These are phyloP conservation scores for Candida gorgasii DNA, from an alignment of 805 yeast genomes.

Conservation along the genomic window DNA sequence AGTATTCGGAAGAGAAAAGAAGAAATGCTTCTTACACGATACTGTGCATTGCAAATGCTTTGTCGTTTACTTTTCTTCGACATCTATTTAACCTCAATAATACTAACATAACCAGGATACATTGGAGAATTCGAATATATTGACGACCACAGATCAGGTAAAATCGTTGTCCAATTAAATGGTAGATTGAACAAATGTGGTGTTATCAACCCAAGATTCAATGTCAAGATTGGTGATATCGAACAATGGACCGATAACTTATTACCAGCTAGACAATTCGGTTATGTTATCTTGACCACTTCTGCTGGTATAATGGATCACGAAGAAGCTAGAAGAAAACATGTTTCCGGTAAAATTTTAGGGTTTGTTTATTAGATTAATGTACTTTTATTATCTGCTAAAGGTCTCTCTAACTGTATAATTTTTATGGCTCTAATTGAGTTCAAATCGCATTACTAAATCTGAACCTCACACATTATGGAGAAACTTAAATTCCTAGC, in stretches of 20 bases:
- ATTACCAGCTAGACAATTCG: conserved; percentile 98
- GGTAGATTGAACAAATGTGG: conserved; percentile 99
- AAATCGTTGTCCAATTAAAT: conserved; percentile 94
- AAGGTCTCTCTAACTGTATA: not conserved
- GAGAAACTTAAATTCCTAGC: conserved; percentile 25
- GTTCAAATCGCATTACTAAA: not conserved
- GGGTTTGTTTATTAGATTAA: conserved; percentile 86
- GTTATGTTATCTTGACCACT: conserved; percentile 95
- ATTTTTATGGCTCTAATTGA: not conserved
- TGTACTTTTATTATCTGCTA: too few species aligned
- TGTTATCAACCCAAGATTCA: conserved; percentile 98
- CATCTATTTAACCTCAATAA: conserved; percentile 28
- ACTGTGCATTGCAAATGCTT: conserved; percentile 21
- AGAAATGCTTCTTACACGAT: conserved; percentile 72
- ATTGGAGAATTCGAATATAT: conserved; percentile 98
- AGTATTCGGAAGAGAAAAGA: conserved; percentile 83
- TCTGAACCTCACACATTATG: conserved; percentile 3
- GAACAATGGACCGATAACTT: conserved; percentile 99
- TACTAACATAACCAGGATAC: conserved; percentile 56
- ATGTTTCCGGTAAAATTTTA: conserved; percentile 97
- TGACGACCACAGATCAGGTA: conserved; percentile 98
- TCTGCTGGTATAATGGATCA: conserved; percentile 99
- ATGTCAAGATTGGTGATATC: conserved; percentile 90
- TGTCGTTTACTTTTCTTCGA: conserved; percentile 71
- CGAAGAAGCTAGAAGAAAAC: conserved; percentile 99